These are phyloP conservation scores for Angomonas ambiguus DNA, from an alignment of 208 protist species.

Conservation along the genomic window DNA sequence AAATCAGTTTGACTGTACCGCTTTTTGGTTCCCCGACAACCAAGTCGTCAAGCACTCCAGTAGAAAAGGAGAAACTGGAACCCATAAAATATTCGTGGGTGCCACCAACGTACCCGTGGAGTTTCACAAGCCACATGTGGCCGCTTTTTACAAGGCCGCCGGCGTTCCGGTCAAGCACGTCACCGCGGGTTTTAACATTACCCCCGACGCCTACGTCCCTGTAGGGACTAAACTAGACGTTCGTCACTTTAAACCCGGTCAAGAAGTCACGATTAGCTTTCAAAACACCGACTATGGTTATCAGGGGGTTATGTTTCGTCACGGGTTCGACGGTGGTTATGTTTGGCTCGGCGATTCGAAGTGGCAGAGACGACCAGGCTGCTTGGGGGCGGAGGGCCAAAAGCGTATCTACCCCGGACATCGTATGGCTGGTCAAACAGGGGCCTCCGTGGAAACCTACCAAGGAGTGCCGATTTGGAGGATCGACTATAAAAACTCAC, in stretches of 20 bases:
- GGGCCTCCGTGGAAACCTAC: conserved; percentile 83
- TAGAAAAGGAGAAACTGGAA: conserved; percentile 70
- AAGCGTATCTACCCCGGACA: conserved; percentile 90
- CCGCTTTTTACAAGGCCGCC: conserved; percentile 84
- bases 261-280: conserved; percentile 90
- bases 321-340: conserved; percentile 91
- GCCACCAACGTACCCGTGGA: conserved; percentile 90
- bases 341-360: conserved; percentile 91
- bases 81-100: conserved; percentile 84
- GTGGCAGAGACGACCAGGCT: conserved; percentile 90
- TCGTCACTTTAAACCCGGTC: conserved; percentile 91
- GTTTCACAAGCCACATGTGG: conserved; percentile 90
- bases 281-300: conserved; percentile 93
- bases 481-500: conserved; percentile 93
- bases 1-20: conserved; percentile 90
- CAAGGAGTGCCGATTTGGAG: conserved; percentile 87
- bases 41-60: conserved; percentile 86
- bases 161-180: conserved; percentile 91
- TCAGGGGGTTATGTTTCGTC: conserved; percentile 90
- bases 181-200: conserved; percentile 77
- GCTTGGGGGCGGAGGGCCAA: conserved; percentile 86
- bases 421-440: conserved; percentile 89
- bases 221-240: conserved; percentile 92
- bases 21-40: conserved; percentile 93
- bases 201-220: conserved; percentile 87